phyloP scores from a whole-genome alignment of 1,284 basidiomycete genomes.

The Apiotrichum porosum region DNA sequence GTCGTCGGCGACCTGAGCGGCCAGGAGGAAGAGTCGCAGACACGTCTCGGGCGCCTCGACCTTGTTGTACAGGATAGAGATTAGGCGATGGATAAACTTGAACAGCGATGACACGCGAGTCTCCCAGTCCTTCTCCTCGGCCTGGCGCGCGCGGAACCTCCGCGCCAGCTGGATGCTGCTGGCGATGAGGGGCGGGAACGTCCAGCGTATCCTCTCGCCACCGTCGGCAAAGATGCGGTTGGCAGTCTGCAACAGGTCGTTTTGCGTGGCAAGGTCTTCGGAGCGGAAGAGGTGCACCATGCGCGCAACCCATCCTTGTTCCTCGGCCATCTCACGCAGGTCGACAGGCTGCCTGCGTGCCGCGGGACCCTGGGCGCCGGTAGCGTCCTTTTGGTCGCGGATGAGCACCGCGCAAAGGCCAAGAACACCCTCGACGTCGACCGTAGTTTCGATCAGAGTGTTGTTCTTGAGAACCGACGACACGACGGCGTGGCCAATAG shows the following conservation, averaged over 20 bases:
- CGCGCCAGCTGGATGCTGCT: slow-evolving; percentile 83
- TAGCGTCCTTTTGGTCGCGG: slow-evolving; percentile 73
- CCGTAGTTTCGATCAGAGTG: slow-evolving; percentile 80
- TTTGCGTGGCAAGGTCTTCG: slow-evolving; percentile 76
- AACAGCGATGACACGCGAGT: slow-evolving; percentile 73
- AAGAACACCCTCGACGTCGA: slow-evolving; percentile 85
- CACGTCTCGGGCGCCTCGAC: slow-evolving; percentile 86
- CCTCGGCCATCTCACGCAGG: slow-evolving; percentile 84
- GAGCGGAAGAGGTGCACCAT: slow-evolving; percentile 91
- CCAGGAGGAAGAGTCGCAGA: slow-evolving; percentile 85
- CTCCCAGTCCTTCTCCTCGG: slow-evolving; percentile 70
- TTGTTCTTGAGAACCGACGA: slow-evolving; percentile 91
- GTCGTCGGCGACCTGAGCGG: slow-evolving; percentile 85
- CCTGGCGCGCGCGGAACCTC: slow-evolving; percentile 70
- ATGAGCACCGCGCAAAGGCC: slow-evolving; percentile 86
- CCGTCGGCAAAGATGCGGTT: slow-evolving; percentile 79
- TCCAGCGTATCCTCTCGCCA: slow-evolving; percentile 89
- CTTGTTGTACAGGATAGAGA: slow-evolving; percentile 80
- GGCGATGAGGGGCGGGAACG: slow-evolving; percentile 88
- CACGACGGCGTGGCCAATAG: slow-evolving; percentile 85
- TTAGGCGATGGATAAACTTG: slow-evolving; percentile 86
- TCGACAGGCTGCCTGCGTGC: slow-evolving; percentile 53
- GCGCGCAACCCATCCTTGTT: slow-evolving; percentile 92
- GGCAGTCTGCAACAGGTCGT: slow-evolving; percentile 77
- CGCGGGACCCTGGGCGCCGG: slow-evolving; percentile 50